Conservation (phyloP, 257 asterid genomes). For the Catharanthus roseus region DNA sequence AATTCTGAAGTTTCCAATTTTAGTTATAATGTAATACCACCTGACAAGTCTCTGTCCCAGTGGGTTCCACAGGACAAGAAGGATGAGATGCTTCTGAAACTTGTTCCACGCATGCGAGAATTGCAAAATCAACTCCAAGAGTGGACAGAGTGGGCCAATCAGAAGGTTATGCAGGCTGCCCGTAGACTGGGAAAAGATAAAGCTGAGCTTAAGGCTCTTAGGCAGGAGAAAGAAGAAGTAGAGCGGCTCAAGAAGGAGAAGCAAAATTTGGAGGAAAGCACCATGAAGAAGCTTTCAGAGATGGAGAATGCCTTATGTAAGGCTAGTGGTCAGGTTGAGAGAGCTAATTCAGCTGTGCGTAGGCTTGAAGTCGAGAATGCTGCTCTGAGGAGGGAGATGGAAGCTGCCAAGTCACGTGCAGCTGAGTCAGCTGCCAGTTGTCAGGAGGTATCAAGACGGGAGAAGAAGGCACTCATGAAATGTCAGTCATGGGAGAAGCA, state of each 20-base stretch:
- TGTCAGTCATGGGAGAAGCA: conserved; percentile 92
- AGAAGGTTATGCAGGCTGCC: conserved; percentile 97
- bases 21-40: conserved; percentile 29
- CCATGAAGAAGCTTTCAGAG: conserved; percentile 73
- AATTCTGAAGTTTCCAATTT: conserved; percentile 33
- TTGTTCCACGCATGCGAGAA: conserved; percentile 66
- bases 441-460: conserved; percentile 68
- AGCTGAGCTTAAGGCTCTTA: conserved; percentile 77
- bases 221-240: conserved; percentile 89
- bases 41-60: conserved; percentile 37
- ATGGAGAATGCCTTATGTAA: conserved; percentile 80
- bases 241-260: conserved; percentile 88
- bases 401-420: conserved; percentile 64
- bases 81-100: conserved; percentile 76
- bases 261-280: conserved; percentile 61
- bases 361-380: conserved; percentile 72
- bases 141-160: conserved; percentile 99
- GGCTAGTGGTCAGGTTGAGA: conserved; percentile 79
- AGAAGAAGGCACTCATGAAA: conserved; percentile 61
- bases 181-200: conserved; percentile 84
- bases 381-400: conserved; percentile 72
- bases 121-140: conserved; percentile 82
- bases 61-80: conserved; percentile 64
- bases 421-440: conserved; percentile 72
- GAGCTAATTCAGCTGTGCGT: conserved; percentile 68